Evolutionary conservation across 176 grass and related monocot genomes (phyloP), one percentile per base, ranked within the genome.

Genomic region (Ensete ventricosum): DNA sequence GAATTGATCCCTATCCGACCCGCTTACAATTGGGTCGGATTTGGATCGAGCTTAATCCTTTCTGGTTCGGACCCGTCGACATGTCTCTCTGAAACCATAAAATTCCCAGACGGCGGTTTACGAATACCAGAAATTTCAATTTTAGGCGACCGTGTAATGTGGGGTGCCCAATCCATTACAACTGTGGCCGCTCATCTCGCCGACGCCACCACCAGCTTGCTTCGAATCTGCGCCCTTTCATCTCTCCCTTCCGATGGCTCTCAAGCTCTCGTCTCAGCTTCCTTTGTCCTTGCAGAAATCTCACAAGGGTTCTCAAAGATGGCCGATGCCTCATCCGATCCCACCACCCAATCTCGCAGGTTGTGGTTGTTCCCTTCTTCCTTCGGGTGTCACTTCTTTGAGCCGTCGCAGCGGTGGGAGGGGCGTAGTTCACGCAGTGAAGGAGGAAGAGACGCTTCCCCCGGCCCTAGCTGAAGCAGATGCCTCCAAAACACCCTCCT

Each of bases 381-480:
- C 76, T 25, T 52, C 22, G 4, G 55, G 24, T 21, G 55, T 65
- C 26, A 3, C 77, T 20, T 55, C 52, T 21, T 12, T 20, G 23
- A 54, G 78, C 23, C 26, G 21, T n/a, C 57, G 13, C 68, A 22
- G 9, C 5, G 48, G 58, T 62, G 69, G 48, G 24, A 64, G 69
- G 22, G 9, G 19, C 21, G 43, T 43, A n/a, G 60, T 69, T 63
- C 80, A 67, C 8, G 82, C 88, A 22, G 77, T 86, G 77, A 69
- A 82, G 72, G 67, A 84, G 81, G 78, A 85, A 24, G 68, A 69
- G 57, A 54, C 72, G 25, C 83, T 63, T 54, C 34, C 74, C 54
- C 73, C 53, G 24, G 64, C 19, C 25, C 62, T 80, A 1, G 71
- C 21, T 11, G 77, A 81, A 74, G 11, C 77, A 16, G 58, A 74